Evolutionary conservation across 176 grass and related monocot species (phyloP), one percentile per base, ranked within the genome.

Genomic region (Juncus inflexus): DNA sequence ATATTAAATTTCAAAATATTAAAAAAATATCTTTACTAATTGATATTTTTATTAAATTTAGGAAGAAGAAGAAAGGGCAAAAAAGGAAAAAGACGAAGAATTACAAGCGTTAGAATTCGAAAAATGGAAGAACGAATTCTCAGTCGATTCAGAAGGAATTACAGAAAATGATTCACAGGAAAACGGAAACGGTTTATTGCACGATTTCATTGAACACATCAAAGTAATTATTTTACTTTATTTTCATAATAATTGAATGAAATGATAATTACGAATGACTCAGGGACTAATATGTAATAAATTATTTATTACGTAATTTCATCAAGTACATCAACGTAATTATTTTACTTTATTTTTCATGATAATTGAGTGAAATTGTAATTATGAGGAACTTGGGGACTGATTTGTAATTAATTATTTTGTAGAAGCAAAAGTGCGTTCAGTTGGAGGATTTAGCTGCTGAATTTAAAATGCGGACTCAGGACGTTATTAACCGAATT

Each of bases 401-500:
- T 55, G 15, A 53, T 39, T 52, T 65, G n/a, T 4, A 15, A 15
- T 66, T 66, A 10, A 65, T 54, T 50, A 9, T 62, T 70, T 49
- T 40, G 19, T 80, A 95, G 92, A 96, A 79, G 63, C 87, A 96
- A 76, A 96, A 96, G 56, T 96, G 87, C 74, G 87, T 96, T 74
- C 92, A 85, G 13, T 69, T 96, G 57, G 92, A 96, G 56, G 92
- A 96, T 66, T 87, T 91, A 63, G 87, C 92, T 47, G 87, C 82
- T 59, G 92, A 91, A 74, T 96, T 96, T 58, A 85, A 90, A 64
- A 71, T 96, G 54, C 70, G 92, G 69, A 96, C 92, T 42, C 92
- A 96, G 87, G 91, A 96, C 51, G 90, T 87, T n/a, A 96, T 96
- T 60, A 88, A 96, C 55, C 82, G 87, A 63, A 96, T 96, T 42